Percentiles rank a stretch among this genome's conserved stretches.
Conservation (phyloP, 805 yeast species). For the Candida sonorensis region DNA sequence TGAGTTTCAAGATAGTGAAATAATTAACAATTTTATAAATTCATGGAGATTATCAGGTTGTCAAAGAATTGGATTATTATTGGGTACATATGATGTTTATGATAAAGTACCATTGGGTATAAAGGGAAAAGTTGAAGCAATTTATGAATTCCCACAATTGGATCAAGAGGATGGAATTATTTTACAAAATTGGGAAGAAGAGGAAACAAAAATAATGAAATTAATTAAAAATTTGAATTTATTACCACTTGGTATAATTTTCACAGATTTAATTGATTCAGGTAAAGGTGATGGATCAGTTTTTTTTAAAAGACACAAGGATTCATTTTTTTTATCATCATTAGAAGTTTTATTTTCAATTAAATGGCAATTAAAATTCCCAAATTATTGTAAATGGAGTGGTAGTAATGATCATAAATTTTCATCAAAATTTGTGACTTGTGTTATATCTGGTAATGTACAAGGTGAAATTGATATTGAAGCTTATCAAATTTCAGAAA, state of each 20-base stretch:
- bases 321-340: conserved; percentile 85
- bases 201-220: conserved; percentile 38
- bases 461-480: conserved; percentile 85
- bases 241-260: conserved; percentile 71
- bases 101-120: conserved; percentile 87
- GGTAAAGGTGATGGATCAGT: conserved; percentile 87
- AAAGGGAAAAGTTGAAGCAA: conserved; percentile 89
- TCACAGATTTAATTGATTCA: conserved; percentile 84
- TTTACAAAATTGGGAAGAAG: conserved; percentile 47
- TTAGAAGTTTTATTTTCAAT: conserved; percentile 83
- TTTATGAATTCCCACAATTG: conserved; percentile 86
- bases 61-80: conserved; percentile 80
- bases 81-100: conserved; percentile 75
- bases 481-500: conserved; percentile 81
- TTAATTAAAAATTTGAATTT: conserved; percentile 58
- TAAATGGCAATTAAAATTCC: conserved; percentile 58
- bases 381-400: conserved; percentile 59
- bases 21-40: conserved; percentile 80
- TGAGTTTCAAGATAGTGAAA: conserved; percentile 69
- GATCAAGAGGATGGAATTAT: conserved; percentile 84
- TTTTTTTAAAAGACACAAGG: conserved; percentile 85
- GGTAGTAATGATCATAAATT: conserved; percentile 55
- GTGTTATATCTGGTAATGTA: conserved; percentile 86
- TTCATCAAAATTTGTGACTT: conserved; percentile 89
- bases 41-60: conserved; percentile 85